Base-by-base conservation (phyloP, 2,329 filamentous ascomycete genomes). In the Nemania sp. region DNA sequence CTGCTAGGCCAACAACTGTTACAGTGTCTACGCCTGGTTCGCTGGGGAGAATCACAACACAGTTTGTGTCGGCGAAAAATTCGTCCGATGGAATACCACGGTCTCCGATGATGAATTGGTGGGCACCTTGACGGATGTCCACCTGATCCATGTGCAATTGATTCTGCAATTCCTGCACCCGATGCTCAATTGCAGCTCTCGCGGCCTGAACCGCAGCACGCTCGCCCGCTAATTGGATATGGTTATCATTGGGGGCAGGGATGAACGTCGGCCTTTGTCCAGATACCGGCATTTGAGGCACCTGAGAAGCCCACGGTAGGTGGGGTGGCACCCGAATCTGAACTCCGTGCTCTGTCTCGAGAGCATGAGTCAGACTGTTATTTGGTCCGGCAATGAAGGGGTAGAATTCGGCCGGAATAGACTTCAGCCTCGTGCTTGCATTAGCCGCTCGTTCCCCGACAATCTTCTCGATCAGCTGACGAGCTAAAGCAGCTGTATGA, bases 71-170 rank as follows among this genome's bases (percentile, higher is more conserved):
- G 53, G 90, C 87, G 72, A 98, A 89, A 84, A 99, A 98, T 53
- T 97, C 89, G 66, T 98, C 89, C 38, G 93, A 85, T 20, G 93
- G 90, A 69, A 92, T 87, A 69, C 93, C 94, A 69, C 90, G 88
- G 69, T 95, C 90, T 59, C 95, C 95, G 70, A 97, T 90, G 77
- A 99, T 96, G 84, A 98, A 98, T 79, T 97, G 94, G 79, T 98
- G 96, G 59, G 93, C 90, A 56, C 93, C 93, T 70, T 91, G 91
- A 79, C 95, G 92, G 73, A 98, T 93, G 5, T 91, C 88, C 49
- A 94, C 84, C 79, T 97, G 91, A 73, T 96, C 89, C 56, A 96
- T 84, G 49, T 91, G 88, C 57, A 98, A 84, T 77, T 93, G 89
- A 67, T 89, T 88, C 73, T 91, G 89, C 24, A 99, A 87, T 76